Evolutionary conservation across 108 stramenopile genomes (phyloP).

Genomic region (Nitzschia putrida): DNA sequence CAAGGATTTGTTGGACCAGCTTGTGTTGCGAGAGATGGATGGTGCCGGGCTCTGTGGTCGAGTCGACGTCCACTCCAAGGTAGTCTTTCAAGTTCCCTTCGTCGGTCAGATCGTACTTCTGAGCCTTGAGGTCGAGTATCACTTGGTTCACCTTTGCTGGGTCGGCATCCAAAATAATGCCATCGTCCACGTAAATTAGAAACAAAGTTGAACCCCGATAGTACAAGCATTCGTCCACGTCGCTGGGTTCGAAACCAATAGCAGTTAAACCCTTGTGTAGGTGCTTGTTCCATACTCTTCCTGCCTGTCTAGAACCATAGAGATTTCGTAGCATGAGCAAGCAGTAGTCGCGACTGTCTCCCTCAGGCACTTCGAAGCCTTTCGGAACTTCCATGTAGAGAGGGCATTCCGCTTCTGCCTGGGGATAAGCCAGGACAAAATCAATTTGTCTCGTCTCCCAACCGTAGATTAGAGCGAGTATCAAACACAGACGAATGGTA

Average conservation of each 20-base stretch:
- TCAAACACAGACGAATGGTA: neutral
- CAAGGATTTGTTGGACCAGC: conserved; percentile 32
- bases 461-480: neutral
- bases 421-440: no score
- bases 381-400: no score
- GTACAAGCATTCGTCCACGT: conserved; percentile 51
- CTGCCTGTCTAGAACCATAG: conserved; percentile 48
- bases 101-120: conserved; percentile 25
- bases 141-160: conserved; percentile 6
- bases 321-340: conserved; percentile 36
- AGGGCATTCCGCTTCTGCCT: conserved; percentile 30
- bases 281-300: conserved; percentile 44
- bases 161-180: conserved; percentile 34
- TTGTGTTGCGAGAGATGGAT: no score
- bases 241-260: conserved; percentile 37
- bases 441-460: neutral
- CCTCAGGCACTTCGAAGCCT: conserved; percentile 3
- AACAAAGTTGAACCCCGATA: conserved; percentile 42
- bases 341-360: conserved; percentile 16
- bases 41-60: conserved; percentile 23
- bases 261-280: conserved; percentile 20
- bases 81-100: conserved; percentile 37
- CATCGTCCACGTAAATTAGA: conserved; percentile 45
- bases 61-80: conserved; percentile 41
- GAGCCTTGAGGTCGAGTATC: conserved; percentile 19